These are phyloP conservation scores for Vitis hybrid DNA, from an alignment of 177 flowering plant genomes.

Conservation along the genomic window DNA sequence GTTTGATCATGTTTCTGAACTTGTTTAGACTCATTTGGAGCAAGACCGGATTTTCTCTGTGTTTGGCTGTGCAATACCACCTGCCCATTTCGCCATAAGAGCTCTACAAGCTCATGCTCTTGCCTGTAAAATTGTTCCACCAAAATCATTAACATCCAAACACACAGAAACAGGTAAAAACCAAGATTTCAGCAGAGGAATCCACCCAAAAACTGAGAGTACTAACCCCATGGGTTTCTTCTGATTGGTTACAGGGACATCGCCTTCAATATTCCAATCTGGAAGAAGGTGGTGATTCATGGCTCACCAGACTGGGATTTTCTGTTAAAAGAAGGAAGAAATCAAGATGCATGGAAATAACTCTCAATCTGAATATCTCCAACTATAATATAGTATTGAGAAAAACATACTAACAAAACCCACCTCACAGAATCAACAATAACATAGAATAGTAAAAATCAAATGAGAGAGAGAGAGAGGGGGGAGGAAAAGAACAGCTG, in stretches of 20 bases:
- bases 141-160: not conserved
- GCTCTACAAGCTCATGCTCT: slow-evolving; percentile 53
- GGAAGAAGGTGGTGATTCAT: slow-evolving; percentile 28
- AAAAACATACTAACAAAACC: too few relatives aligned
- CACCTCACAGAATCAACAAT: too few relatives aligned
- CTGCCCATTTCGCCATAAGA: slow-evolving; percentile 64
- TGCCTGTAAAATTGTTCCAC: slow-evolving; percentile 28
- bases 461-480: not conserved
- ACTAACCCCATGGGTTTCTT: slow-evolving; percentile 21
- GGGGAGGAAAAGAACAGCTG: not conserved
- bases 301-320: slow-evolving; percentile 9
- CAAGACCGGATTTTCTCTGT: slow-evolving; percentile 30
- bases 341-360: not conserved
- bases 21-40: slow-evolving; percentile 27
- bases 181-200: not conserved
- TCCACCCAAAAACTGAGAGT: not conserved
- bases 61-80: slow-evolving; percentile 58
- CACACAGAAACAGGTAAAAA: not conserved
- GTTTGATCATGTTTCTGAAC: slow-evolving; percentile 30
- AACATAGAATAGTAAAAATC: too few relatives aligned
- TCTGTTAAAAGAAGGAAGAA: not conserved
- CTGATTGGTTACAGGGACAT: slow-evolving; percentile 18
- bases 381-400: too few relatives aligned
- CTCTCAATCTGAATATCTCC: too few relatives aligned
- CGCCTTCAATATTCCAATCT: slow-evolving; percentile 34